phyloP scores from a whole-genome alignment of 257 asterid genomes.

The Paraleonurus japonicus region DNA sequence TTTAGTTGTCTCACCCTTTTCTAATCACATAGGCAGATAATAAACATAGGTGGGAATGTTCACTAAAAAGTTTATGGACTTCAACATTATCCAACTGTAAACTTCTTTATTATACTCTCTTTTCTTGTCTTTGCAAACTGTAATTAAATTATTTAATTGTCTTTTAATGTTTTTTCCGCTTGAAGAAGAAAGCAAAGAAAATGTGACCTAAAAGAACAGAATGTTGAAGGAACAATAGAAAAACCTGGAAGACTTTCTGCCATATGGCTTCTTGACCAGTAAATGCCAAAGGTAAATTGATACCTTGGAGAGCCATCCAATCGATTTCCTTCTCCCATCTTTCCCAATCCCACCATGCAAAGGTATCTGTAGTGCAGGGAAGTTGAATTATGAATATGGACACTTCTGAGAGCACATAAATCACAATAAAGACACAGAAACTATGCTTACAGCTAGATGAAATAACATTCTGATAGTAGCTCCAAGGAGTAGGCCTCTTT shows the following conservation, averaged over 20 bases:
- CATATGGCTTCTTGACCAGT: constrained; percentile 91
- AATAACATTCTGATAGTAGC: constrained; percentile 87
- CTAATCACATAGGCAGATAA: background rate
- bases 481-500: constrained; percentile 78
- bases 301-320: constrained; percentile 94
- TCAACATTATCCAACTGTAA: background rate
- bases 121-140: too few relatives aligned
- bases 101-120: background rate
- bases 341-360: constrained; percentile 95
- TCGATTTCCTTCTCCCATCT: constrained; percentile 92
- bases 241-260: constrained; percentile 85
- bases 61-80: background rate
- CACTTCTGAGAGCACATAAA: constrained; percentile 3
- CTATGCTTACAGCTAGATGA: constrained; percentile 70
- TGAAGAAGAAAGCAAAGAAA: background rate
- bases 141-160: background rate
- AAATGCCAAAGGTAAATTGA: constrained; percentile 83
- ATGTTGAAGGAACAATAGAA: background rate
- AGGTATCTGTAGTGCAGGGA: constrained; percentile 46
- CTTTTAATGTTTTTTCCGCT: background rate
- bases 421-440: constrained; percentile 9
- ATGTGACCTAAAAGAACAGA: too few relatives aligned
- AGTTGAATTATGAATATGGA: constrained; percentile 9
- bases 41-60: background rate
- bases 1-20: background rate